Evolutionary conservation across 2,329 filamentous ascomycete genomes (phyloP).

Genomic region (Verticillium isaacii): DNA sequence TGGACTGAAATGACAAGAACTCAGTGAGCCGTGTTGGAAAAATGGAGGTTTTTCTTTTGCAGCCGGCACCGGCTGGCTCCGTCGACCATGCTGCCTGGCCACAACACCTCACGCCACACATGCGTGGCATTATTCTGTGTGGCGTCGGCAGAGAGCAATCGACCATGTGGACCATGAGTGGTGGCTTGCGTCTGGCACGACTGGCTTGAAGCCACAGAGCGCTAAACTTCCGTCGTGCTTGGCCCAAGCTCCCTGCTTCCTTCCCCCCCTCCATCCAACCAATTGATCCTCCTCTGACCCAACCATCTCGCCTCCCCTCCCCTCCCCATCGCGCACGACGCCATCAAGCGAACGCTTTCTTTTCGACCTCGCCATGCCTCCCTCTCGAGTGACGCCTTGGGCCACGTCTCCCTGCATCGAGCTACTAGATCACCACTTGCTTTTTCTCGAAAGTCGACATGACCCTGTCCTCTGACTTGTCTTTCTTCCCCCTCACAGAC

Average conservation of each 20-base stretch:
- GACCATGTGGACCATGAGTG: background rate
- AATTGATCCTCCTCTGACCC: background rate
- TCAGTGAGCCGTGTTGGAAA: background rate
- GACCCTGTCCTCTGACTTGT: background rate
- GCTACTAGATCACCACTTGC: background rate
- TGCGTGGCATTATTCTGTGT: background rate
- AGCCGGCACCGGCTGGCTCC: background rate
- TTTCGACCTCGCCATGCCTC: background rate
- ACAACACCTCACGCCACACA: no score
- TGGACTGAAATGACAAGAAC: background rate
- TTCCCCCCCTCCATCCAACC: background rate
- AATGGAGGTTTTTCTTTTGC: constrained; percentile 2
- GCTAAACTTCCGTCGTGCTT: background rate
- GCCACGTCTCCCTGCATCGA: background rate
- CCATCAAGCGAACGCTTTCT: background rate
- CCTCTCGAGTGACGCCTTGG: background rate
- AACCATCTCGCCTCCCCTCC: background rate
- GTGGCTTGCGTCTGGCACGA: background rate
- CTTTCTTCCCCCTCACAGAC: background rate
- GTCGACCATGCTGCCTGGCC: no score
- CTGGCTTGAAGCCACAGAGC: background rate
- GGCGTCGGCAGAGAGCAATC: background rate
- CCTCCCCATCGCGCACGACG: background rate
- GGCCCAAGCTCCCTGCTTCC: background rate
- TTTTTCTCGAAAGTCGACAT: background rate